phyloP scores from a whole-genome alignment of 805 yeast species.

The Sungouiozyma intestinalis region DNA sequence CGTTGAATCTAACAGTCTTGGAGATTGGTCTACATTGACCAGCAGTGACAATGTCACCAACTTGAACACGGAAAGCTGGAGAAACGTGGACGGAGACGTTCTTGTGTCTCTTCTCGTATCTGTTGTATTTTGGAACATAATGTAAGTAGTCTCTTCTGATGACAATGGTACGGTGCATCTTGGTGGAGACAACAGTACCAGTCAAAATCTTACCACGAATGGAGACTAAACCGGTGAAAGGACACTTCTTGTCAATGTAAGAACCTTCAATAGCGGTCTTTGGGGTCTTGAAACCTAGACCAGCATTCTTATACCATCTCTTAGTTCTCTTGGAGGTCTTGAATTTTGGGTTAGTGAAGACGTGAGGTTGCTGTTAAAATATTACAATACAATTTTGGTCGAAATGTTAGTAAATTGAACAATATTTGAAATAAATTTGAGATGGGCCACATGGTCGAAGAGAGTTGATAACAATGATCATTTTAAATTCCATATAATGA shows the following conservation, averaged over 20 bases:
- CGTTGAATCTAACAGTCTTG: constrained; percentile 99
- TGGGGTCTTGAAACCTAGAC: constrained; percentile 99
- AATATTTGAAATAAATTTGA: not conserved
- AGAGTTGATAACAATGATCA: too few relatives aligned
- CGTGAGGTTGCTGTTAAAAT: constrained; percentile 87
- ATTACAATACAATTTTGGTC: not conserved
- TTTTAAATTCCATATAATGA: too few relatives aligned
- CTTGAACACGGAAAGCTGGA: constrained; percentile 99
- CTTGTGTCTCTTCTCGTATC: constrained; percentile 99
- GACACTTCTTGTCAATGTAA: constrained; percentile 99
- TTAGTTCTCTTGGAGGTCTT: constrained; percentile 97
- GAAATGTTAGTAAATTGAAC: constrained; percentile 3
- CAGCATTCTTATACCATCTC: constrained; percentile 99
- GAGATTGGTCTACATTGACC: constrained; percentile 99
- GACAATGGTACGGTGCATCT: constrained; percentile 99
- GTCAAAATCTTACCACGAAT: constrained; percentile 99
- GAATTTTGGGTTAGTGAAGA: constrained; percentile 99
- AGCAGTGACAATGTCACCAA: constrained; percentile 98
- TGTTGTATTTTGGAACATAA: constrained; percentile 99
- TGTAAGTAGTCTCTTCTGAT: constrained; percentile 99
- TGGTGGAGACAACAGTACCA: constrained; percentile 99
- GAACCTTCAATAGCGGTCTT: constrained; percentile 95
- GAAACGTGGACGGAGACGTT: constrained; percentile 99
- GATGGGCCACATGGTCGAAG: not conserved
- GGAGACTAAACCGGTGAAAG: constrained; percentile 92